Percentiles rank a stretch among this genome's conserved stretches.
phyloP scores from a whole-genome alignment of 495 filamentous ascomycete species.

The Podospora pseudocomata region DNA sequence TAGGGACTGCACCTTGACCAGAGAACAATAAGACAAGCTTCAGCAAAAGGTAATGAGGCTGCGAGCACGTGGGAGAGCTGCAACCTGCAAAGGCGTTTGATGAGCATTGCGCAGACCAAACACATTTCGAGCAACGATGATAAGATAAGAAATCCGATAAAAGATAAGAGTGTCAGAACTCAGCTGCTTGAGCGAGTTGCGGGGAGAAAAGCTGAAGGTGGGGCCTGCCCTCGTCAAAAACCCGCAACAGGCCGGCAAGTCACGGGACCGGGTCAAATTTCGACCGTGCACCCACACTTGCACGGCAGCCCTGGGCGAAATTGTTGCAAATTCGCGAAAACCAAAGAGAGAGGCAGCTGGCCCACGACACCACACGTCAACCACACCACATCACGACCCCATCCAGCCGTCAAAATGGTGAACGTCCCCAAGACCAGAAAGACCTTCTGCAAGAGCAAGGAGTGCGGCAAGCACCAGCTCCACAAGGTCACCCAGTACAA shows the following conservation, averaged over 20 bases:
- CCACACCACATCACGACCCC: slow-evolving; percentile 30
- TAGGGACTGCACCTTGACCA: too few species aligned
- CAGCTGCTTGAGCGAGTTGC: not conserved
- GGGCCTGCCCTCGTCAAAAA: slow-evolving; percentile 14
- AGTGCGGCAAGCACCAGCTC: slow-evolving; percentile 90
- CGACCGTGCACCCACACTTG: slow-evolving; percentile 27
- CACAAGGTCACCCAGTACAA: slow-evolving; percentile 98
- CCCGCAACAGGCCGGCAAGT: slow-evolving; percentile 3
- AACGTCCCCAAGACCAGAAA: slow-evolving; percentile 45
- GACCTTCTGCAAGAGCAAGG: slow-evolving; percentile 83
- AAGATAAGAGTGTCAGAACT: not conserved
- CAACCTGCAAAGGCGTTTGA: too few species aligned
- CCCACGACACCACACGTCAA: slow-evolving; percentile 28
- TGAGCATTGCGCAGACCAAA: too few species aligned
- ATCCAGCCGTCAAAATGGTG: slow-evolving; percentile 41
- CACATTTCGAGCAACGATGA: not conserved
- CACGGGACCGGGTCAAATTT: slow-evolving; percentile 30
- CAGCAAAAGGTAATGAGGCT: too few species aligned
- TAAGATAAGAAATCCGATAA: not conserved
- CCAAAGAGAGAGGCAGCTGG: slow-evolving; percentile 17
- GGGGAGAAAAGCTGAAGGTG: not conserved
- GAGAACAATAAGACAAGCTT: too few species aligned
- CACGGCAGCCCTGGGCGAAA: slow-evolving; percentile 31
- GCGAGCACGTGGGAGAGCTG: too few species aligned
- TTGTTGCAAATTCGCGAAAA: slow-evolving; percentile 31